Evolutionary conservation across 306 rosid species (phyloP), one percentile per base, ranked within the genome.

Genomic region (Vigna radiata): DNA sequence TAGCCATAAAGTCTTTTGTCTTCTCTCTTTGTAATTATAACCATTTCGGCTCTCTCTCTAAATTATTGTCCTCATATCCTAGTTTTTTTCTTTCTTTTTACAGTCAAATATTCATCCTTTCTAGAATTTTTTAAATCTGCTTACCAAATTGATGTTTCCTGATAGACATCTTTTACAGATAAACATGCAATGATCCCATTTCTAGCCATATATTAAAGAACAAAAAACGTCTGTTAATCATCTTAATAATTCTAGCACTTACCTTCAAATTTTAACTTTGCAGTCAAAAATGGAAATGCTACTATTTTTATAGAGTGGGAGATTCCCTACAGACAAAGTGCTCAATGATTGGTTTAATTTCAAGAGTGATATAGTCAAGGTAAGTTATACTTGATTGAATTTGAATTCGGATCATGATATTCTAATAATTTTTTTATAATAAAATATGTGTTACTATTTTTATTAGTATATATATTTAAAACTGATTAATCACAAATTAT

Each of bases 41-140:
- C 49, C 47, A 52, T 4, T 18, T 70, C 70, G 78, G 36, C 27
- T 76, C 69, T 16, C 48, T 37, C 16, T 46, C 69, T 78, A 77
- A 61, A 68, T 68, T 23, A 16, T 33, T 29, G 18, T 67, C 31
- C 36, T 50, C 8, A 83, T n/a, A n/a, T 74, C 83, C 69, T 10
- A 43, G 47, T 43, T 43, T 43, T 41, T 8, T 9, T 9, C 2
- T 41, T 9, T 2, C 0, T 41, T 41, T 10, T 43, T 3, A 2
- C 14, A 10, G 11, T 43, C 4, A 43, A 41, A 41, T 41, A 8
- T 41, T 41, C 12, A 9, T 41, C 11, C 8, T 39, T 39, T 39
- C 44, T 7, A 36, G 1, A 36, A 36, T 7, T 39, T 7, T 8
- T 39, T 39, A 39, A 39, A 39, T 39, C 44, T 39, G 0, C 11